These are phyloP conservation scores for Phoenix dactylifera DNA, from an alignment of 176 grass and related monocot genomes.

Conservation along the genomic window DNA sequence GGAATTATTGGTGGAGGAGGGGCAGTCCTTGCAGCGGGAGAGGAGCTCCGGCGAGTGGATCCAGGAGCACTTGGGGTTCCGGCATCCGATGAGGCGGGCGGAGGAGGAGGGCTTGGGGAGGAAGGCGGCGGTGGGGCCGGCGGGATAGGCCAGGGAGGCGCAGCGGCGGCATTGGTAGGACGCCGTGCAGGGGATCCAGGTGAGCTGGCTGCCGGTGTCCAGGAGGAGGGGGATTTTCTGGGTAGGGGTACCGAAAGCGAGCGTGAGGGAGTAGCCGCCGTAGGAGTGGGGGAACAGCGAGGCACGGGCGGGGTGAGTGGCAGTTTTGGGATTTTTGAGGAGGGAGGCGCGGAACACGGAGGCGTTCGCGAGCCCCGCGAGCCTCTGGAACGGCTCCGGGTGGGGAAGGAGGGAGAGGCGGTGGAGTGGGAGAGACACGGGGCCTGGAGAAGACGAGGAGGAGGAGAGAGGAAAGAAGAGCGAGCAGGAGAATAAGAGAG, in stretches of 20 bases:
- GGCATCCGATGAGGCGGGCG: conserved; percentile 53
- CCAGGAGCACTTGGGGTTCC: conserved; percentile 52
- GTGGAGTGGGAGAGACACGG: not conserved
- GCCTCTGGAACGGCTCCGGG: conserved; percentile 17
- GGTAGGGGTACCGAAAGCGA: conserved; percentile 59
- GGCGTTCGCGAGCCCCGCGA: conserved; percentile 29
- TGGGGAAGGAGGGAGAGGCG: conserved; percentile 11
- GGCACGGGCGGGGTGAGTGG: not conserved
- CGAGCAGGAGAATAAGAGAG: not conserved
- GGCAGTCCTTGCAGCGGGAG: conserved; percentile 8
- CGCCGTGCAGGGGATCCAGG: conserved; percentile 65
- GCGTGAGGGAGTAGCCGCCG: conserved; percentile 75
- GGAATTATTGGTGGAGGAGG: not conserved
- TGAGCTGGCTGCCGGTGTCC: conserved; percentile 74
- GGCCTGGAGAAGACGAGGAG: conserved; percentile 22
- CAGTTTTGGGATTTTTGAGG: conserved; percentile 12
- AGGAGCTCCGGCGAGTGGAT: conserved; percentile 41
- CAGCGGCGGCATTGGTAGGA: conserved; percentile 61
- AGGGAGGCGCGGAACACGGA: conserved; percentile 35
- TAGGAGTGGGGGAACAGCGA: conserved; percentile 74
- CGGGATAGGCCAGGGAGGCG: not conserved
- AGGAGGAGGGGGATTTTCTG: conserved; percentile 52
- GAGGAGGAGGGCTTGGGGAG: conserved; percentile 64
- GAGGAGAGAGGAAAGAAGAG: conserved; percentile 18
- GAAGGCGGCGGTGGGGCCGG: conserved; percentile 19